Conservation (phyloP, 805 yeast species). For the Metschnikowia lochheadii region DNA sequence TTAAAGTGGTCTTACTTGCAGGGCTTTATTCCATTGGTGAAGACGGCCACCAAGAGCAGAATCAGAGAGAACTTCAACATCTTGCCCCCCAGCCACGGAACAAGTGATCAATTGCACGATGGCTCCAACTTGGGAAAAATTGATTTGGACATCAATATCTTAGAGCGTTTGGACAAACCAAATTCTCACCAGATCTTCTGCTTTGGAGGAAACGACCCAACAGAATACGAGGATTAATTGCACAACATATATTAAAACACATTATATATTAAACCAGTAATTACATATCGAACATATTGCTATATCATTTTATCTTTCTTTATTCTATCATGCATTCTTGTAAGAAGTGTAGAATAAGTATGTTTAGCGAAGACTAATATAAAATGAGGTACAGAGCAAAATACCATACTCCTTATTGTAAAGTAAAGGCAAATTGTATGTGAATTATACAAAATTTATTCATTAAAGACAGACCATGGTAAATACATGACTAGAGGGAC, state of each 20-base stretch:
- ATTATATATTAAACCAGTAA: no score
- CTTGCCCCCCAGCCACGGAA: slow-evolving; percentile 27
- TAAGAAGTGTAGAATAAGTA: no score
- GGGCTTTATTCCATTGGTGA: slow-evolving; percentile 69
- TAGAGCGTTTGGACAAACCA: slow-evolving; percentile 32
- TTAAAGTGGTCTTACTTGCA: slow-evolving; percentile 71
- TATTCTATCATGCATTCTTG: no score
- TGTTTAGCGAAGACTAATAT: no score
- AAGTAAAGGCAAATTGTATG: no score
- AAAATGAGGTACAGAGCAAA: no score
- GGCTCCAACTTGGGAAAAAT: slow-evolving; percentile 32
- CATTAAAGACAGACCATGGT: no score
- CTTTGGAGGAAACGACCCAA: slow-evolving; percentile 33
- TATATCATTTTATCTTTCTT: not conserved
- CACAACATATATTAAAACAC: no score
- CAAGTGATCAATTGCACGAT: slow-evolving; percentile 24
- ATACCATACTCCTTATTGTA: no score
- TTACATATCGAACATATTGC: not conserved
- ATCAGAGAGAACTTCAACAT: slow-evolving; percentile 54
- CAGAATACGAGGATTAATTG: slow-evolving; percentile 9
- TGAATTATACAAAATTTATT: no score
- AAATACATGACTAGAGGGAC: no score
- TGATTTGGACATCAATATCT: slow-evolving; percentile 36
- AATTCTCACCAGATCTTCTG: slow-evolving; percentile 32
- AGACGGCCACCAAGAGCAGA: slow-evolving; percentile 53